Percentiles rank a stretch among this genome's conserved stretches.
Evolutionary conservation across 176 grass and related monocot genomes (phyloP).

Genomic region (Otatea glauca): DNA sequence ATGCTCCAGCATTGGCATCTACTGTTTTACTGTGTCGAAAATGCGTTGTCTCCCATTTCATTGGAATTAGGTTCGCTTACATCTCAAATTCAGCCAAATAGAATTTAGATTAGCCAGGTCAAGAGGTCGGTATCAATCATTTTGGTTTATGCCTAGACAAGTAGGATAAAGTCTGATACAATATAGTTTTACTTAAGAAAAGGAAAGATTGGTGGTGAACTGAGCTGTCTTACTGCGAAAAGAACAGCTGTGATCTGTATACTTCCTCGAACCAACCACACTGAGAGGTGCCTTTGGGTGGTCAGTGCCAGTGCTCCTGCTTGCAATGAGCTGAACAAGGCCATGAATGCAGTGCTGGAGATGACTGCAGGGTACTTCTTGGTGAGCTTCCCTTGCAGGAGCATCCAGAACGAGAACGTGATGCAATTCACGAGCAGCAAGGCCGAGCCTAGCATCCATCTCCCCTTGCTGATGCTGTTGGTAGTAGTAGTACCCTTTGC

Average conservation of each 20-base stretch:
- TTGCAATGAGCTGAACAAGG: constrained; percentile 71
- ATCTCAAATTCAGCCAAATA: not conserved
- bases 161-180: not conserved
- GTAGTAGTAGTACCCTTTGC: not conserved
- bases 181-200: not conserved
- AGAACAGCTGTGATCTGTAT: constrained; percentile 52
- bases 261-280: constrained; percentile 57
- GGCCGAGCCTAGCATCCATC: constrained; percentile 58
- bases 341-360: constrained; percentile 64
- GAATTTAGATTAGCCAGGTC: not conserved
- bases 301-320: constrained; percentile 47
- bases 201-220: not conserved
- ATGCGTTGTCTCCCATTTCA: not conserved
- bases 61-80: not conserved
- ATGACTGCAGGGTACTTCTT: constrained; percentile 73
- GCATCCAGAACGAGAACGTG: constrained; percentile 61
- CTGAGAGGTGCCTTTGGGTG: constrained; percentile 47
- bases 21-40: not conserved
- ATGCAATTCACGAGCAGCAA: constrained; percentile 50
- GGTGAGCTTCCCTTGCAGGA: constrained; percentile 56
- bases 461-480: not conserved
- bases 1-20: not conserved
- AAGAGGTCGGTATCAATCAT: not conserved
- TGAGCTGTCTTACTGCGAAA: constrained; percentile 48
- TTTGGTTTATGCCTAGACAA: not conserved